Conservation (phyloP, 345 rosid genomes). For the Eucalyptus tenuipes region DNA sequence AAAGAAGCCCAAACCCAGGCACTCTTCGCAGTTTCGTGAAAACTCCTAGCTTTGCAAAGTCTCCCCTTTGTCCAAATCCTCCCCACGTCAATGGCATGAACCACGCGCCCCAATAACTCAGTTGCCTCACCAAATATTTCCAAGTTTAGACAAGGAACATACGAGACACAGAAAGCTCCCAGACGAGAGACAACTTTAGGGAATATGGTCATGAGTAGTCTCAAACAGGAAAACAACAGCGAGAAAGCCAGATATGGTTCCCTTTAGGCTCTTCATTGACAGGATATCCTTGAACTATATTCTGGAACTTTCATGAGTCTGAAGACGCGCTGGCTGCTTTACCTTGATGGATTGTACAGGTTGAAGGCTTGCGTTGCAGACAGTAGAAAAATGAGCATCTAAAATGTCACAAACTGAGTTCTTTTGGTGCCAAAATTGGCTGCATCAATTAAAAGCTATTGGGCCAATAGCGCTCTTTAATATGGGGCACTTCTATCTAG, state of each 20-base stretch:
- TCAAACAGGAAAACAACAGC: constrained; percentile 34
- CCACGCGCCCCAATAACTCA: constrained; percentile 52
- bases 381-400: neutral
- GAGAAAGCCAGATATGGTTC: constrained; percentile 22
- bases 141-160: constrained; percentile 56
- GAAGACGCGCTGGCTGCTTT: constrained; percentile 11
- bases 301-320: neutral
- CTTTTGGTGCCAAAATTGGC: neutral
- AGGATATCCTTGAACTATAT: constrained; percentile 11
- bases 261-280: constrained; percentile 24
- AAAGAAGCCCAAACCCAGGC: constrained; percentile 86
- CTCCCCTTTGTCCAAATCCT: constrained; percentile 67
- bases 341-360: constrained; percentile 38
- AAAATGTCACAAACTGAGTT: neutral
- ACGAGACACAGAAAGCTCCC: constrained; percentile 44
- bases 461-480: neutral
- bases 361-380: constrained; percentile 35
- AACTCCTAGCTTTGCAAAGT: constrained; percentile 61
- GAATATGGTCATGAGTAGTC: constrained; percentile 26
- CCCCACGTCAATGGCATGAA: constrained; percentile 72
- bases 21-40: constrained; percentile 63
- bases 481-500: neutral
- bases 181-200: constrained; percentile 33
- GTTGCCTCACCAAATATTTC: constrained; percentile 79
- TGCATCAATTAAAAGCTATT: neutral